phyloP scores from a whole-genome alignment of 176 grass and related monocot genomes.

The Puccinellia tenuiflora region DNA sequence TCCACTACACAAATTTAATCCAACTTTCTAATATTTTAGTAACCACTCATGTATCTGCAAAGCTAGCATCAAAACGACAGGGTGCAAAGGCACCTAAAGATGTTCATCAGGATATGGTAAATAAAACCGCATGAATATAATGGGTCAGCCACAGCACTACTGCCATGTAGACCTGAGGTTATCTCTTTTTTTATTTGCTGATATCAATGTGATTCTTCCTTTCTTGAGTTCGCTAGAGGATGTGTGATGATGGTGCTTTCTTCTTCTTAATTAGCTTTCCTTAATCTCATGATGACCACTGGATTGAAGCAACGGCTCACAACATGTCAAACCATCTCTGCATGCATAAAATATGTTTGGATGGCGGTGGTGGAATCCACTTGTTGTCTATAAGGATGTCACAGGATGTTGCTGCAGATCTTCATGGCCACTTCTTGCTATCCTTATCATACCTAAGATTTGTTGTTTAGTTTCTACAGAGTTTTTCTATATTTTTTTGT shows the following conservation, averaged over 20 bases:
- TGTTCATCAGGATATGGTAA: slow-evolving; percentile 31
- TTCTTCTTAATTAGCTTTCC: too few species aligned
- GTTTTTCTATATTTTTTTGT: neutral
- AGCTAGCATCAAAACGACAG: slow-evolving; percentile 2
- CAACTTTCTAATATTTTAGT: slow-evolving; percentile 21
- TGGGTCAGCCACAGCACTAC: slow-evolving; percentile 35
- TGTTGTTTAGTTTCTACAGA: neutral
- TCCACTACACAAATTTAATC: slow-evolving; percentile 9
- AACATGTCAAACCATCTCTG: slow-evolving; percentile 39
- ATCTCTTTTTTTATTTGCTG: neutral
- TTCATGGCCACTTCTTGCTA: slow-evolving; percentile 36
- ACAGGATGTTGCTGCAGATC: slow-evolving; percentile 20
- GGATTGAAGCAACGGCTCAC: slow-evolving; percentile 36
- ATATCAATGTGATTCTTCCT: slow-evolving; percentile 6
- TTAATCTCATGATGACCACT: slow-evolving; percentile 45
- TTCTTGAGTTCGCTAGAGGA: slow-evolving; percentile 21
- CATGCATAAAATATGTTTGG: slow-evolving; percentile 34
- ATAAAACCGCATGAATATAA: slow-evolving; percentile 22
- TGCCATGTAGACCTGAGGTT: slow-evolving; percentile 31
- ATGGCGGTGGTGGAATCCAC: slow-evolving; percentile 38
- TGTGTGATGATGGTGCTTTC: slow-evolving; percentile 9
- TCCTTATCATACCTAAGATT: neutral
- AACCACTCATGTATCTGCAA: slow-evolving; percentile 18
- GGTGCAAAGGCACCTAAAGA: slow-evolving; percentile 34
- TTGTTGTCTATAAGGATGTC: slow-evolving; percentile 17